These are phyloP conservation scores for Gossypium longicalyx DNA, from an alignment of 345 rosid genomes.

Conservation along the genomic window DNA sequence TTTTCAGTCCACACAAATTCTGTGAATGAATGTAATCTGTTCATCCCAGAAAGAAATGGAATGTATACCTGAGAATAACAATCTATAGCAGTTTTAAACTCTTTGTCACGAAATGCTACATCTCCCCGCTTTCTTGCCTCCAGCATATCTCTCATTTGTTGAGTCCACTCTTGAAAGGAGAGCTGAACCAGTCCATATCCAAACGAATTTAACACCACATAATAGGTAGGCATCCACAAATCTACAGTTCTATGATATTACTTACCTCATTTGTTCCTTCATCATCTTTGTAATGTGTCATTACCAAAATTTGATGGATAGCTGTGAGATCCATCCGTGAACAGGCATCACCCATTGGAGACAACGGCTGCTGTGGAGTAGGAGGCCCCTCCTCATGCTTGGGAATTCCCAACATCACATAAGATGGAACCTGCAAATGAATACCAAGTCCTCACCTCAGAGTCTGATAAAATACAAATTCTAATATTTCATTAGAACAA, in stretches of 20 bases:
- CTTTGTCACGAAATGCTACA: conserved; percentile 65
- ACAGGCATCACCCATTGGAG: conserved; percentile 82
- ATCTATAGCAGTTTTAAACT: conserved; percentile 62
- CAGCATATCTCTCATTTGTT: conserved; percentile 82
- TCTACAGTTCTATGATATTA: neutral
- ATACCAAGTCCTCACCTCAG: conserved; percentile 16
- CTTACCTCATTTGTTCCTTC: conserved; percentile 86
- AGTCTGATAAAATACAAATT: conserved; percentile 1
- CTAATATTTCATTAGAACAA: neutral
- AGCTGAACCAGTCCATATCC: conserved; percentile 33
- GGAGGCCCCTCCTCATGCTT: conserved; percentile 65
- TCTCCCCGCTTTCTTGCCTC: conserved; percentile 90
- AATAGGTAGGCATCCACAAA: neutral
- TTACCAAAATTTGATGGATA: conserved; percentile 75
- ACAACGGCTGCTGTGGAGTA: conserved; percentile 50
- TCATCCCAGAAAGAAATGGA: neutral
- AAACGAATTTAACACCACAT: conserved; percentile 16
- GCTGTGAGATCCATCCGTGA: conserved; percentile 78
- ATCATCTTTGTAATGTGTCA: conserved; percentile 75
- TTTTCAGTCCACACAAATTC: neutral
- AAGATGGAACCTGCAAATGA: conserved; percentile 57
- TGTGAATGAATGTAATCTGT: neutral
- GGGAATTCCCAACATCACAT: conserved; percentile 68
- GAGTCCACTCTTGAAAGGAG: conserved; percentile 96
- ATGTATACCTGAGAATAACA: conserved; percentile 72